phyloP scores from a whole-genome alignment of 2,329 filamentous ascomycete species.

The Ophiostoma sp. region DNA sequence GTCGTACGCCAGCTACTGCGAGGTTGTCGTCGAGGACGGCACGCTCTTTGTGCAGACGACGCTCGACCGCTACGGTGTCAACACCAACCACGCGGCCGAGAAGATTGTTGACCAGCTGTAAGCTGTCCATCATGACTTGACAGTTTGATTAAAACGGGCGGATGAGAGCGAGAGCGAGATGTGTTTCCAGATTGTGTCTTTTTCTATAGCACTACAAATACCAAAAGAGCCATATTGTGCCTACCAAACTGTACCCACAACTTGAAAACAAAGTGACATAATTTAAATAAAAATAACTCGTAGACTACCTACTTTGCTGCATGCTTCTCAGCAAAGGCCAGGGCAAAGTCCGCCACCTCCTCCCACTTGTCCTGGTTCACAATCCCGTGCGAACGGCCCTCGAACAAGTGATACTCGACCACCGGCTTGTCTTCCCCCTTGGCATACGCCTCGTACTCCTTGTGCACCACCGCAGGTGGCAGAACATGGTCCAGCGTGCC shows the following conservation, averaged over 20 bases:
- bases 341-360: not conserved
- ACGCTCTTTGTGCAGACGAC: constrained; percentile 47
- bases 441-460: constrained; percentile 7
- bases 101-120: constrained; percentile 42
- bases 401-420: not conserved
- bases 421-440: not conserved
- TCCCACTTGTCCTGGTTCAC: constrained; percentile 3
- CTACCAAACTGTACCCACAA: not conserved
- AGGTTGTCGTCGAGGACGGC: constrained; percentile 51
- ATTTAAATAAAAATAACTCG: too few relatives aligned
- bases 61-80: constrained; percentile 40
- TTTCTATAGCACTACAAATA: not conserved
- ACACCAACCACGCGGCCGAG: constrained; percentile 39
- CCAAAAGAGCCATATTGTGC: not conserved
- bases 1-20: constrained; percentile 45
- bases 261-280: too few relatives aligned
- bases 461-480: not conserved
- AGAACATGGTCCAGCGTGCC: not conserved
- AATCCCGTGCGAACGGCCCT: not conserved
- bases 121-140: not conserved
- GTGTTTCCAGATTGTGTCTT: not conserved
- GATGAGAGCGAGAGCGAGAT: not conserved
- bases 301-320: not conserved
- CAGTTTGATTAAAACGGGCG: not conserved
- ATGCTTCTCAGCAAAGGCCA: constrained; percentile 10